Evolutionary conservation across 2,329 filamentous ascomycete genomes (phyloP), one percentile per base, ranked within the genome.

Genomic region (Monilinia aucupariae): DNA sequence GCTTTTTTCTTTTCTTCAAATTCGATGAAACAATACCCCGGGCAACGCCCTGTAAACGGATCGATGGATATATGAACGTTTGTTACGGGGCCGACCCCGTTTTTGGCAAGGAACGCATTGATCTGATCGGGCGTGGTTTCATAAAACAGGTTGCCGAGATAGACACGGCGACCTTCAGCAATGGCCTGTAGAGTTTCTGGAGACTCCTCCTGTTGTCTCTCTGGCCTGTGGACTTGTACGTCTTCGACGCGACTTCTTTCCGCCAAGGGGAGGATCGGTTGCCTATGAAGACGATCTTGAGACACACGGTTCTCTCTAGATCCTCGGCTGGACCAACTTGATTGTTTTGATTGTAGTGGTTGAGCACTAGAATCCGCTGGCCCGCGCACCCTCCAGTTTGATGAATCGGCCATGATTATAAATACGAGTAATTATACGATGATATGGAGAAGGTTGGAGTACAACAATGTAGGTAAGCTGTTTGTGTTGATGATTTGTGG

Each of bases 71-170:
- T 43, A 43, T 53, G 48, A 9, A 53, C 12, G 17, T 60, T 53
- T 2, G 20, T 32, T 4, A 53, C 20, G 15, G 48, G 34, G 22
- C 17, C 20, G 2, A 39, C 7, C 5, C 22, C 13, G 13, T 51
- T 41, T 1, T 13, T 53, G 8, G 54, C 15, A 30, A 60, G 32
- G n/a, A 60, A 60, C 7, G 9, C 34, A 41, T 60, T 13, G 10
- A 60, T 20, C 3, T 8, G 13, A 30, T 60, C 27, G 17, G 49
- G 47, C 3, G 58, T 60, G 12, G 48, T 53, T 9, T 13, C 25
- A 20, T 60, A 53, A 4, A 53, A 15, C 13, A 60, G 27, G 13
- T 60, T 60, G 9, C 58, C 58, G 10, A 60, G 37, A 53, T 53
- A 60, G 2, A 53, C 39, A 22, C 58, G 48, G 17, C 58, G 58